Base-by-base conservation (phyloP, 192 early-diverging fungal species). In the Spizellomyces sp. region DNA sequence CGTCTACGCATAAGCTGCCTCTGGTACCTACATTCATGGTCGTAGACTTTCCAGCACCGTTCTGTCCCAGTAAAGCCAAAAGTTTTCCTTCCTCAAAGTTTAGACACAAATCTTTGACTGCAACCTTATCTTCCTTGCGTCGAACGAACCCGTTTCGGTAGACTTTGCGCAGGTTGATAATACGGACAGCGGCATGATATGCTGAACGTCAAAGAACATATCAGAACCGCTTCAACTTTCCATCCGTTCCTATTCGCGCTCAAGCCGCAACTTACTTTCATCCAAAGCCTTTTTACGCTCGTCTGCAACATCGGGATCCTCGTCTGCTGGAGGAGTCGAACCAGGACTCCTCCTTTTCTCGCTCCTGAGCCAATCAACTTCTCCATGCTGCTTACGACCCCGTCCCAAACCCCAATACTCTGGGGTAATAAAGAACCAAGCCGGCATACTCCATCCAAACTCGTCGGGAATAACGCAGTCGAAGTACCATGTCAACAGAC, bases 381-480 rank as follows among this genome's bases (percentile, higher is more conserved):
- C 57, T 44, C 71, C 57, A 15, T 48, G 46, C 48, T 67, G 44
- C 50, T 62, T 67, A 9, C 60, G 50, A 17, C 57, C 48, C 56
- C 45, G 48, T 12, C 56, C 80, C 80, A 70, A 80, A 71, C 65
- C 91, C 80, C 89, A 92, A 70, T 89, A 92, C 48, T 79, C 71
- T 9, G 89, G 88, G 41, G 83, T 79, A n/a, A 92, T 58, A 67
- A 89, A 89, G 79, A 90, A 92, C 55, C 83, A 80, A 1, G 79
- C 80, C n/a, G 82, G 67, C 0, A 69, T 80, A 47, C 79, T 65
- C 58, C 75, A 79, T n/a, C 91, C 91, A 68, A 86, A 93, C 75
- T 93, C 91, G 76, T 91, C 81, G 0, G 88, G 89, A 52, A 93
- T 90, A n/a, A 93, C 80, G 52, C 88, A 83, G 68, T 93, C 90